These are phyloP conservation scores for Knoxdaviesia proteae DNA, from an alignment of 2,329 filamentous ascomycete species.

Conservation along the genomic window DNA sequence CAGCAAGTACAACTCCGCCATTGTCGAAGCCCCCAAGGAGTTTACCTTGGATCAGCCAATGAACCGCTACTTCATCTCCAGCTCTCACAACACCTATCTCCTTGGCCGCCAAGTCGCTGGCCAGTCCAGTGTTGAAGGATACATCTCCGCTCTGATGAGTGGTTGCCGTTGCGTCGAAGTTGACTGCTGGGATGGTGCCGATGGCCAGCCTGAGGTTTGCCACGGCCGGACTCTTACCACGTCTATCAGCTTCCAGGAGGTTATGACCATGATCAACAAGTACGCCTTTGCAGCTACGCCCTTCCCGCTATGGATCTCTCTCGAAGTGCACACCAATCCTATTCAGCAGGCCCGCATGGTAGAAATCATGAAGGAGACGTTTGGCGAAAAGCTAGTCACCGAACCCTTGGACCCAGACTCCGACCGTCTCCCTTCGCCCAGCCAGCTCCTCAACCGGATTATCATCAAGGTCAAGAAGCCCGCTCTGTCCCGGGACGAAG, in stretches of 20 bases:
- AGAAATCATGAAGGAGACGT: conserved; percentile 66
- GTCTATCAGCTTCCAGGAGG: conserved; percentile 74
- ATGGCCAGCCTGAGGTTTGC: conserved; percentile 73
- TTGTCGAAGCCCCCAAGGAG: conserved; percentile 37
- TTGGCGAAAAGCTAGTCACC: conserved; percentile 59
- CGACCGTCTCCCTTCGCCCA: conserved; percentile 59
- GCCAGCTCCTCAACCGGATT: conserved; percentile 64
- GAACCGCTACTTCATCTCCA: conserved; percentile 96
- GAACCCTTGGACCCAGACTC: conserved; percentile 51
- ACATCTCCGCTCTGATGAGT: conserved; percentile 70
- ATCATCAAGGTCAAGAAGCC: conserved; percentile 90
- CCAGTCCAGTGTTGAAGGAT: conserved; percentile 82
- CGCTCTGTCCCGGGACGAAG: conserved; percentile 19
- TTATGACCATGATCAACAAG: conserved; percentile 80
- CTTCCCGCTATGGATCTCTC: conserved; percentile 81
- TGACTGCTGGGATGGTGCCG: conserved; percentile 89
- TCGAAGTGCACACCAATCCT: conserved; percentile 81
- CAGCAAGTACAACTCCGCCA: conserved; percentile 51
- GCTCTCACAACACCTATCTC: conserved; percentile 96
- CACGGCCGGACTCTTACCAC: conserved; percentile 82
- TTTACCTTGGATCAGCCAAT: conserved; percentile 60
- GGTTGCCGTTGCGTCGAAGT: conserved; percentile 93
- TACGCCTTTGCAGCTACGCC: conserved; percentile 79
- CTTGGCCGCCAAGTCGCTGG: conserved; percentile 78
- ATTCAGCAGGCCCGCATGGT: conserved; percentile 78